Percentiles rank a stretch among this genome's conserved stretches.
These are phyloP conservation scores for Phytopythium montanum DNA, from an alignment of 352 stramenopile genomes.

Conservation along the genomic window DNA sequence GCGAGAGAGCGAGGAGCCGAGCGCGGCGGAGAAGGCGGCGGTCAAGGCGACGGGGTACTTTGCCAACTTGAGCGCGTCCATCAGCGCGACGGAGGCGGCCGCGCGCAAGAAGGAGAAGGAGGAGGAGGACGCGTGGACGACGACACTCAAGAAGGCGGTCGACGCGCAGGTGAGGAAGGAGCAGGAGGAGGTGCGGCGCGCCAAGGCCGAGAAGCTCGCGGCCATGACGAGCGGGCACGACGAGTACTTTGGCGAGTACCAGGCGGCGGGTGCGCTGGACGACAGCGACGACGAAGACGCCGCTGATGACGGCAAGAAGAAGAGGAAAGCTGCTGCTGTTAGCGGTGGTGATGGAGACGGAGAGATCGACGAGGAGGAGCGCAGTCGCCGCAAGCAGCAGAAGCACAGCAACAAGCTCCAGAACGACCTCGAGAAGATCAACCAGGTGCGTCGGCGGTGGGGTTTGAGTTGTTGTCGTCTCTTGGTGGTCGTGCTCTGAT, in stretches of 20 bases:
- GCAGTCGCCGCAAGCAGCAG: slow-evolving; percentile 48
- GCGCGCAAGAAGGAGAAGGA: slow-evolving; percentile 41
- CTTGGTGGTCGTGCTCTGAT: not conserved
- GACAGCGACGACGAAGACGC: slow-evolving; percentile 68
- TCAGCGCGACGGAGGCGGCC: slow-evolving; percentile 45
- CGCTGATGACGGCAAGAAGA: slow-evolving; percentile 28
- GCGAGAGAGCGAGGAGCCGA: slow-evolving; percentile 19
- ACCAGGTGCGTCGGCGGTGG: slow-evolving; percentile 36
- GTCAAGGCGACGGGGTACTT: slow-evolving; percentile 50
- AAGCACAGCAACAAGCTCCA: slow-evolving; percentile 65
- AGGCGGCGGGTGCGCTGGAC: slow-evolving; percentile 31
- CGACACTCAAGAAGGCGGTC: slow-evolving; percentile 51
- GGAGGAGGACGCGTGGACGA: slow-evolving; percentile 49
- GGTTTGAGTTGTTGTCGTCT: not conserved
- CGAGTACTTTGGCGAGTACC: slow-evolving; percentile 63
- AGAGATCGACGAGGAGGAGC: slow-evolving; percentile 17
- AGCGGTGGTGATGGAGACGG: slow-evolving; percentile 18
- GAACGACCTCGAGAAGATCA: slow-evolving; percentile 73
- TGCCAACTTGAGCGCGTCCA: slow-evolving; percentile 59
- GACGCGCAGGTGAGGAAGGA: slow-evolving; percentile 41
- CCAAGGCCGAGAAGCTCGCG: slow-evolving; percentile 35
- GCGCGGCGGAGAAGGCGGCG: slow-evolving; percentile 9
- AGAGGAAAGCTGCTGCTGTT: slow-evolving; percentile 11
- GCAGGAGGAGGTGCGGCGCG: slow-evolving; percentile 28
- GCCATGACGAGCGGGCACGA: slow-evolving; percentile 45